A percentile compares a stretch with the other conserved stretches of the same genome.
These are phyloP conservation scores for Furculomyces boomerangus DNA, from an alignment of 371 early-diverging fungal species.

Conservation along the genomic window DNA sequence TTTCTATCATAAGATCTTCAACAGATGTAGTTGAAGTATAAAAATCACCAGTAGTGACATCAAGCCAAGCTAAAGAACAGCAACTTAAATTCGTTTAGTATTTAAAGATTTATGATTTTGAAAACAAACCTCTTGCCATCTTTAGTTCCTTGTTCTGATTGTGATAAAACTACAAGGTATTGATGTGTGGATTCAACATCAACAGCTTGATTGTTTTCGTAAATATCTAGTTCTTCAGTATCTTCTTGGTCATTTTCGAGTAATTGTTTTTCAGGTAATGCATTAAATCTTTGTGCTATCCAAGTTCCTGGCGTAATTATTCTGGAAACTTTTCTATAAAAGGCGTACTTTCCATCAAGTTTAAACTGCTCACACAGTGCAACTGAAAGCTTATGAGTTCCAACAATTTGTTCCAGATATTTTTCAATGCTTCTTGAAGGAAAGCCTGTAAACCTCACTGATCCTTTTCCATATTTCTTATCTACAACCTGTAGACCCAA, in stretches of 20 bases:
- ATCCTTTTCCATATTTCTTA: conserved; percentile 18
- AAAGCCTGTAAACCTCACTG: conserved; percentile 51
- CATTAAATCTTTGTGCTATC: conserved; percentile 47
- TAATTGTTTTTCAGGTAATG: conserved; percentile 39
- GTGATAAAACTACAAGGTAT: not conserved
- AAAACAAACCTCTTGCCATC: no score
- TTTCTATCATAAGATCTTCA: conserved; percentile 34
- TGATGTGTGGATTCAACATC: not conserved
- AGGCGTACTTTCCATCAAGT: conserved; percentile 24
- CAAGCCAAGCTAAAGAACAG: conserved; percentile 83
- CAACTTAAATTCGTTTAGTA: no score
- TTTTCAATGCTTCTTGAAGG: conserved; percentile 44
- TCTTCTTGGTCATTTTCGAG: not conserved
- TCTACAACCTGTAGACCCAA: conserved; percentile 44
- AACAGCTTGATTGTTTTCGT: not conserved
- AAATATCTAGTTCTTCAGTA: not conserved
- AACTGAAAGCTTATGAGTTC: conserved; percentile 44
- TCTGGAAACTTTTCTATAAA: conserved; percentile 50
- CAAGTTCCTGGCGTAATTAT: conserved; percentile 82
- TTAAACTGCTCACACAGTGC: conserved; percentile 74
- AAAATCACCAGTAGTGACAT: conserved; percentile 83
- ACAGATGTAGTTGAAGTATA: conserved; percentile 34
- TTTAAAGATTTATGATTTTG: no score
- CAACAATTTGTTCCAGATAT: conserved; percentile 61
- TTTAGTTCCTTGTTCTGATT: no score